Conservation (phyloP, 805 yeast species). For the Candida ponderosae region DNA sequence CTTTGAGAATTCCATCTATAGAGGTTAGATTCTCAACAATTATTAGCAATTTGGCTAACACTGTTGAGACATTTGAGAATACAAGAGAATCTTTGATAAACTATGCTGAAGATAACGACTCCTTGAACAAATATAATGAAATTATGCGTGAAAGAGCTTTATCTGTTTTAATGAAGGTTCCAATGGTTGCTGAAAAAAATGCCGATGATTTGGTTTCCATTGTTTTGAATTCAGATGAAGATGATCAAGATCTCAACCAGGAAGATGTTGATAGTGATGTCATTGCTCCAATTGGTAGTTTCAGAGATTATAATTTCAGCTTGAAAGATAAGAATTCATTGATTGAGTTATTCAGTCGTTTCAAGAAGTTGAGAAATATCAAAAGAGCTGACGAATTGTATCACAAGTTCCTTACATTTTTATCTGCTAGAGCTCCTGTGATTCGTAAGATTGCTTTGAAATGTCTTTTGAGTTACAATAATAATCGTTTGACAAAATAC, state of each 20-base stretch:
- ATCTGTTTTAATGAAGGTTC: slow-evolving; percentile 48
- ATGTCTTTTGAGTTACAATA: slow-evolving; percentile 59
- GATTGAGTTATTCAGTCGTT: slow-evolving; percentile 53
- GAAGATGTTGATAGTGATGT: slow-evolving; percentile 2
- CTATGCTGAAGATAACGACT: slow-evolving; percentile 8
- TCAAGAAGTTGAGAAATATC: slow-evolving; percentile 54
- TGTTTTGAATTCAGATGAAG: slow-evolving; percentile 30
- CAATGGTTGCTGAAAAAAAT: slow-evolving; percentile 62
- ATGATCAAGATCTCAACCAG: slow-evolving; percentile 8
- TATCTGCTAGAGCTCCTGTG: slow-evolving; percentile 53
- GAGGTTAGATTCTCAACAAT: slow-evolving; percentile 11
- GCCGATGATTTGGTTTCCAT: slow-evolving; percentile 50
- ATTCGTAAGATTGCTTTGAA: slow-evolving; percentile 69
- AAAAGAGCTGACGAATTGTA: slow-evolving; percentile 45
- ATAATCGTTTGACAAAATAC: slow-evolving; percentile 53
- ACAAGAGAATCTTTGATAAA: slow-evolving; percentile 5
- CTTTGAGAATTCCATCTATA: slow-evolving; percentile 11
- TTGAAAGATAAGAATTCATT: slow-evolving; percentile 49
- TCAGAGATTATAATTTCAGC: slow-evolving; percentile 27
- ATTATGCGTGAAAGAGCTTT: slow-evolving; percentile 43
- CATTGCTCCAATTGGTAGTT: slow-evolving; percentile 3
- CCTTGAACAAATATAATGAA: slow-evolving; percentile 6
- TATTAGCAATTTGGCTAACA: slow-evolving; percentile 4
- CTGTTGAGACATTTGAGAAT: slow-evolving; percentile 1
- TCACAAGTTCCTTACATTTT: slow-evolving; percentile 40